These are phyloP conservation scores for Diaporthe aspalathi DNA, from an alignment of 2,329 filamentous ascomycete species.

Conservation along the genomic window DNA sequence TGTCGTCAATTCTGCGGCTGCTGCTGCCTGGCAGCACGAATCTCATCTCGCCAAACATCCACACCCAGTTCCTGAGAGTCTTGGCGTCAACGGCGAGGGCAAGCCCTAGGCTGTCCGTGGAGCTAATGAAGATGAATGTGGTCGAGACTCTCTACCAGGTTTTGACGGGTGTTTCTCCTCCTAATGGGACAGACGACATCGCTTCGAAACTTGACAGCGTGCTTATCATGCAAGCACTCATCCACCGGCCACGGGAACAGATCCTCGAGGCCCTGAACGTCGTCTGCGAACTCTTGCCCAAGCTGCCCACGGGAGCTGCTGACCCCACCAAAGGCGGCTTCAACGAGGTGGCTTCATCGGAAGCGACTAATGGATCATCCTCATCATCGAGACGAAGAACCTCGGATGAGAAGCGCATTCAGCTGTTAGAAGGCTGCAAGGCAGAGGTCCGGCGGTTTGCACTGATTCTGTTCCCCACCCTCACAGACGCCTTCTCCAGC, in stretches of 20 bases:
- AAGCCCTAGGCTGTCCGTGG: conserved; percentile 86
- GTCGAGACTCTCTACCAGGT: conserved; percentile 99
- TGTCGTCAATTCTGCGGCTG: conserved; percentile 86
- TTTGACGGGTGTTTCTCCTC: conserved; percentile 92
- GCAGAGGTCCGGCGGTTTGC: conserved; percentile 90
- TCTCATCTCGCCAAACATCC: conserved; percentile 91
- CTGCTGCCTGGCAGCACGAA: conserved; percentile 95
- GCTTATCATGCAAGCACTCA: conserved; percentile 97
- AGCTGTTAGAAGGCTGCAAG: conserved; percentile 84
- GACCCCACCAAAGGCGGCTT: conserved; percentile 57
- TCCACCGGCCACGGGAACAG: conserved; percentile 94
- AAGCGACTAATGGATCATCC: conserved; percentile 56
- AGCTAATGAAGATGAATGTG: conserved; percentile 94
- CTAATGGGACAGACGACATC: conserved; percentile 79
- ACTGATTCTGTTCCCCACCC: conserved; percentile 89
- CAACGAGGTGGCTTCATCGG: conserved; percentile 55
- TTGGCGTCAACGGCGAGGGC: conserved; percentile 90
- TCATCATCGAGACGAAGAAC: conserved; percentile 62
- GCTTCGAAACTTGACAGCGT: conserved; percentile 93
- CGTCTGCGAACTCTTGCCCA: conserved; percentile 92
- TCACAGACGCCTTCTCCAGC: conserved; percentile 97
- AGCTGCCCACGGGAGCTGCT: conserved; percentile 67
- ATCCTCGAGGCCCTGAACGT: conserved; percentile 98
- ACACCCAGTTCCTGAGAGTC: conserved; percentile 95
- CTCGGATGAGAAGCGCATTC: conserved; percentile 83